Conservation (phyloP, 768 basidiomycete genomes). For the Leccinum disarticulatum region DNA sequence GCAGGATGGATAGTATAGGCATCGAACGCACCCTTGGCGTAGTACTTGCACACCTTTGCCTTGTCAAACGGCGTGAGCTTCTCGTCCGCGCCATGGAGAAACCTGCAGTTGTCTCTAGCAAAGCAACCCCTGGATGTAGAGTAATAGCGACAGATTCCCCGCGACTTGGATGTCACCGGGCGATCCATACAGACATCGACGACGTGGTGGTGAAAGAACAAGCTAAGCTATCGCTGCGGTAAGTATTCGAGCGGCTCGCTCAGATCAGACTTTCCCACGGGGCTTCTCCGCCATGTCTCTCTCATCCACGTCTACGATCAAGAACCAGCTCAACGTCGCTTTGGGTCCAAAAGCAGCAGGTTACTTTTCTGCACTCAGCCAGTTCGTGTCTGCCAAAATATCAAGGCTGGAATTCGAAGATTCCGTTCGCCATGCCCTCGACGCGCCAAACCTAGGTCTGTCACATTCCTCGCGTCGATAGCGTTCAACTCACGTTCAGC, state of each 20-base stretch:
- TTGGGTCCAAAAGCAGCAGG: slow-evolving; percentile 57
- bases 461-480: background rate
- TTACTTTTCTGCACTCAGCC: slow-evolving; percentile 66
- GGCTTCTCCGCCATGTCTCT: slow-evolving; percentile 55
- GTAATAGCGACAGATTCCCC: slow-evolving; percentile 73
- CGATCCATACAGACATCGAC: slow-evolving; percentile 42
- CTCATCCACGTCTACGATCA: slow-evolving; percentile 71
- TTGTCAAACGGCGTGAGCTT: slow-evolving; percentile 68
- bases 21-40: slow-evolving; percentile 47
- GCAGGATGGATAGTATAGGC: background rate
- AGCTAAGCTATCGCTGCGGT: background rate
- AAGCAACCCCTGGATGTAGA: slow-evolving; percentile 65
- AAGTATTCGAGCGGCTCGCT: background rate
- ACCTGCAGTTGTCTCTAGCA: slow-evolving; percentile 69
- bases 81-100: slow-evolving; percentile 59
- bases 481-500: slow-evolving; percentile 10
- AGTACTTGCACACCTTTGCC: slow-evolving; percentile 68
- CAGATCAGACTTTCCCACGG: slow-evolving; percentile 18
- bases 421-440: slow-evolving; percentile 58
- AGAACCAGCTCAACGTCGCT: slow-evolving; percentile 60
- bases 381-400: slow-evolving; percentile 64
- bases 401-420: slow-evolving; percentile 80
- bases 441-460: slow-evolving; percentile 53
- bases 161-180: slow-evolving; percentile 66
- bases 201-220: background rate